These are phyloP conservation scores for Beauveria australis DNA, from an alignment of 2,329 filamentous ascomycete species.

Conservation along the genomic window DNA sequence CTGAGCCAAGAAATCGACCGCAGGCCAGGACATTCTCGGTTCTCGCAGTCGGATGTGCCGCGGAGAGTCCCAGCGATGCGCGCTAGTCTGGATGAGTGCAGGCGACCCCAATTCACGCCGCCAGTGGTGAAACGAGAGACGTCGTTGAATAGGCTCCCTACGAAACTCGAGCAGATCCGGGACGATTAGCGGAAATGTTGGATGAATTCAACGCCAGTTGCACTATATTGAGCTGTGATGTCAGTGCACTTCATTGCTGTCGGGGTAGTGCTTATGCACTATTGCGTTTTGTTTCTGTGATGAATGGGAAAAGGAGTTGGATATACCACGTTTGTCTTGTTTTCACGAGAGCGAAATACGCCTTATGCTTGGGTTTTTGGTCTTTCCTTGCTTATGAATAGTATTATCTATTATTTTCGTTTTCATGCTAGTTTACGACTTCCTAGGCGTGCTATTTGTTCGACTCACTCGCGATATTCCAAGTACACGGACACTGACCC, in stretches of 20 bases:
- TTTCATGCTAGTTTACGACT: too few species aligned
- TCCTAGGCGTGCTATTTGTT: too few species aligned
- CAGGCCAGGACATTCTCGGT: background rate
- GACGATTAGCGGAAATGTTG: background rate
- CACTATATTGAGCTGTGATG: background rate
- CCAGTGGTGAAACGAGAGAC: conserved; percentile 27
- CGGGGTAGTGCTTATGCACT: background rate
- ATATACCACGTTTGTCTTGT: background rate
- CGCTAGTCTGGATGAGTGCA: conserved; percentile 22
- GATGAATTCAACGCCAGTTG: background rate
- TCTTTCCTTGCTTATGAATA: too few species aligned
- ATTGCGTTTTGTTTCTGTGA: background rate
- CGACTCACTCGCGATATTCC: too few species aligned
- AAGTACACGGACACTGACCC: too few species aligned
- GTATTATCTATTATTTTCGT: too few species aligned
- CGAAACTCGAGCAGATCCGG: background rate
- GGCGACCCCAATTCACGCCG: conserved; percentile 24
- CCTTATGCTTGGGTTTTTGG: too few species aligned
- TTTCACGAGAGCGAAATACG: background rate
- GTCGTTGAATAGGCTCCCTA: conserved; percentile 14
- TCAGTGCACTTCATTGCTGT: background rate
- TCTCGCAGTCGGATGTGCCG: conserved; percentile 9
- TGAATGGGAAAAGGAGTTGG: background rate
- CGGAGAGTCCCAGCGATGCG: conserved; percentile 7
- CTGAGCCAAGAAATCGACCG: background rate